These are phyloP conservation scores for Xylaria castorea DNA, from an alignment of 495 filamentous ascomycete species.

Conservation along the genomic window DNA sequence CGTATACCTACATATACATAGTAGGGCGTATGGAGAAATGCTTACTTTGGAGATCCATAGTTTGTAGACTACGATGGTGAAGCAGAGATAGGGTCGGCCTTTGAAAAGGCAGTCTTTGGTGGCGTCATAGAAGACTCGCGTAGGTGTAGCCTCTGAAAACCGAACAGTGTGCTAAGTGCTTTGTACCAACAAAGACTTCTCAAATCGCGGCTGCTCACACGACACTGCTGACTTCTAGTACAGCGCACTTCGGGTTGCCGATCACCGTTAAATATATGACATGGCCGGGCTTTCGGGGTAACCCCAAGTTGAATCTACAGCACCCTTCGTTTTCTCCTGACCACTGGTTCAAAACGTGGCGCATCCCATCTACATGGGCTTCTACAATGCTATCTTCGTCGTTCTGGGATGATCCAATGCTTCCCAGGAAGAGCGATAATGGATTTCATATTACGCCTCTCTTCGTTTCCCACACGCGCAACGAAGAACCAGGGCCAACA, in stretches of 20 bases:
- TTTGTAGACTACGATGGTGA: constrained; percentile 5
- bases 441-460: not conserved
- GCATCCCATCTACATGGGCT: not conserved
- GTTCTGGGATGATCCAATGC: not conserved
- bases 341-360: not conserved
- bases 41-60: not conserved
- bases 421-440: not conserved
- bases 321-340: not conserved
- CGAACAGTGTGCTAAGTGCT: not conserved
- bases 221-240: not conserved
- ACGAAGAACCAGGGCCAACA: not conserved
- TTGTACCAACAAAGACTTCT: not conserved
- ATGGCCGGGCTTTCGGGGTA: not conserved
- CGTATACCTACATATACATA: not conserved
- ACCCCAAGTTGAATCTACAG: not conserved
- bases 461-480: not conserved
- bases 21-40: not conserved
- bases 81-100: not conserved
- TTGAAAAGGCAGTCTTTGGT: not conserved
- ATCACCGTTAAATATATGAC: not conserved
- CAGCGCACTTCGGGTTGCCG: not conserved
- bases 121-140: not conserved
- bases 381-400: not conserved
- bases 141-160: not conserved
- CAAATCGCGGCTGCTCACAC: not conserved